Evolutionary conservation across 2,329 filamentous ascomycete genomes (phyloP), one percentile per base, ranked within the genome.

Genomic region (Ascochyta fabae): DNA sequence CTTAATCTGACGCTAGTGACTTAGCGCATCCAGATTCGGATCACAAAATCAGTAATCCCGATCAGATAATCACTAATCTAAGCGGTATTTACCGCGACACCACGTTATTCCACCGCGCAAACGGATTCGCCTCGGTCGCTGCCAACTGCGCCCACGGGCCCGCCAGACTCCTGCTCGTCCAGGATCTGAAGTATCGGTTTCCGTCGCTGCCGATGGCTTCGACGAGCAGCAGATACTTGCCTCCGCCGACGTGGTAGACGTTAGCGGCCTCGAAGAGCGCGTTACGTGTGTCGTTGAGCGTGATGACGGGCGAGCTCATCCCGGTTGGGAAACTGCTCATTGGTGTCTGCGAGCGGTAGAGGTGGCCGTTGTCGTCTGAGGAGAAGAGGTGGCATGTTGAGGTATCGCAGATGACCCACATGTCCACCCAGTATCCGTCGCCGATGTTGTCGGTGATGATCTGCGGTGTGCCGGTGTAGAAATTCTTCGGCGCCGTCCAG

Each of bases 391-490:
- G 70, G 61, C 75, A 78, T 53, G 69, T 62, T 1, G 46, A 31
- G 2, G 56, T 48, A 59, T 78, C 76, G 65, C 76, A 79, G 45
- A 79, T 76, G 23, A 77, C 71, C 75, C 76, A 78, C 76, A 78
- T 78, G 60, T 78, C 77, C 12, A 78, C 75, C 76, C 77, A 79
- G 60, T 75, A 75, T 7, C 75, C 75, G 6, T 58, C 51, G 15
- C 45, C 19, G 10, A 77, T 68, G 41, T 74, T 72, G 6, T 70
- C 42, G 2, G 60, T 55, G 48, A 78, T 74, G 36, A 71, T 70
- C 8, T 54, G 48, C 0, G 77, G 76, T 8, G 62, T 70, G 27
- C 64, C 64, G 15, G 61, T 46, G 55, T 74, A 79, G 60, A 79
- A 78, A 13, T 60, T 69, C 47, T 69, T 62, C 1, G 73, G 73